Evolutionary conservation across 2,329 filamentous ascomycete species (phyloP).

Genomic region (Podosphaera leucotricha): DNA sequence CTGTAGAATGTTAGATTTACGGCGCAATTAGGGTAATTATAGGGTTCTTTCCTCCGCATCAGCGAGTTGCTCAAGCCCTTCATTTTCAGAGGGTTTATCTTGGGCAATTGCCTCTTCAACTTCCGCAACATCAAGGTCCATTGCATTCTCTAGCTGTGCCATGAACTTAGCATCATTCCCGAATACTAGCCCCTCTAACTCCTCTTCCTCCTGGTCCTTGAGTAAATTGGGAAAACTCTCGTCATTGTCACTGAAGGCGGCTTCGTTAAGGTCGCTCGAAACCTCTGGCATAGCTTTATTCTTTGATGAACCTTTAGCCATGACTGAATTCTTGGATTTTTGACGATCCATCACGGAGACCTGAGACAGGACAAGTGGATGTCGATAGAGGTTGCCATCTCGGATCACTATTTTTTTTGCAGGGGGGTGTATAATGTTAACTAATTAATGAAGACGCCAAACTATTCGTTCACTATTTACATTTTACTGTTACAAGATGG

Average conservation of each 20-base stretch:
- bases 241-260: conserved; percentile 6
- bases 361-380: neutral
- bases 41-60: conserved; percentile 35
- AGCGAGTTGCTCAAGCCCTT: conserved; percentile 38
- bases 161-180: conserved; percentile 70
- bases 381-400: neutral
- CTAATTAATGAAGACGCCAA: too few relatives aligned
- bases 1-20: conserved; percentile 4
- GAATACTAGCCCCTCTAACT: conserved; percentile 71
- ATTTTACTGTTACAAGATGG: too few relatives aligned
- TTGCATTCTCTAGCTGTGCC: conserved; percentile 40
- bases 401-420: too few relatives aligned
- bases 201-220: conserved; percentile 64
- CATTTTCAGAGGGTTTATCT: neutral
- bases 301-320: neutral
- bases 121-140: conserved; percentile 12
- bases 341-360: neutral
- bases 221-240: conserved; percentile 21
- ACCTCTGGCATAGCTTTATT: neutral
- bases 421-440: too few relatives aligned
- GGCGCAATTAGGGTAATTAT: neutral
- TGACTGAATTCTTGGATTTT: neutral
- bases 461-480: too few relatives aligned
- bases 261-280: neutral
- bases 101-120: conserved; percentile 3